phyloP scores from a whole-genome alignment of 106 monocot genomes.

The Apostasia shenzhenica region DNA sequence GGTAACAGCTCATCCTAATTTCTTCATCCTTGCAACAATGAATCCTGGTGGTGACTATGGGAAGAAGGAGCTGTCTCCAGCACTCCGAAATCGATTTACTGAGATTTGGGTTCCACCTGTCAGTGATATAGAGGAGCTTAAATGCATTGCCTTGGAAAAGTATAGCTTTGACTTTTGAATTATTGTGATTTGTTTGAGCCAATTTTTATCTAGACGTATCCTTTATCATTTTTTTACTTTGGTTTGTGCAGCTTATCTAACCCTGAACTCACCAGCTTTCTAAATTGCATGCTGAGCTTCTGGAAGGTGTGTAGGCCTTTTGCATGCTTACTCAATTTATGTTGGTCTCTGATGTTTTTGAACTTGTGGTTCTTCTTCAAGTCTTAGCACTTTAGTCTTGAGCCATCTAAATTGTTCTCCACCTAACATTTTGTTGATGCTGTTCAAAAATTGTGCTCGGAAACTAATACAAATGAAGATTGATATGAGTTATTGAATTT shows the following conservation, averaged over 20 bases:
- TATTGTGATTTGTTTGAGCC: conserved; percentile 6
- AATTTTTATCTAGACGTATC: not conserved
- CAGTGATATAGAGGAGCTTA: conserved; percentile 56
- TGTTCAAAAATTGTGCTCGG: not conserved
- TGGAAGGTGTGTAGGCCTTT: conserved; percentile 54
- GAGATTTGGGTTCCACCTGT: conserved; percentile 96
- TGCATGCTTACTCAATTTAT: not conserved
- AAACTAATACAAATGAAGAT: no score
- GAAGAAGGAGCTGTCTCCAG: conserved; percentile 94
- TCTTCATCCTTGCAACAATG: conserved; percentile 93
- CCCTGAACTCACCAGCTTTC: conserved; percentile 29
- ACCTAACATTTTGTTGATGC: not conserved
- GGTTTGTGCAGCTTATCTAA: conserved; percentile 35
- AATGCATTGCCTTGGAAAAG: conserved; percentile 47
- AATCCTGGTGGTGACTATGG: conserved; percentile 99
- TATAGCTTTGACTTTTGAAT: conserved; percentile 17
- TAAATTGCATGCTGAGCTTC: conserved; percentile 61
- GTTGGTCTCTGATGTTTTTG: not conserved
- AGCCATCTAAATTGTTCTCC: not conserved
- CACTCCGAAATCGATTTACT: conserved; percentile 88
- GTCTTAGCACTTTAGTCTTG: not conserved
- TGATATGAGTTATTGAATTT: no score
- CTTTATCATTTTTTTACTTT: conserved; percentile 2
- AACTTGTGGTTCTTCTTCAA: not conserved
- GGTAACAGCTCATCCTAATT: conserved; percentile 65